These are phyloP conservation scores for Phycomyces nitens DNA, from an alignment of 192 early-diverging fungal species.

Conservation along the genomic window DNA sequence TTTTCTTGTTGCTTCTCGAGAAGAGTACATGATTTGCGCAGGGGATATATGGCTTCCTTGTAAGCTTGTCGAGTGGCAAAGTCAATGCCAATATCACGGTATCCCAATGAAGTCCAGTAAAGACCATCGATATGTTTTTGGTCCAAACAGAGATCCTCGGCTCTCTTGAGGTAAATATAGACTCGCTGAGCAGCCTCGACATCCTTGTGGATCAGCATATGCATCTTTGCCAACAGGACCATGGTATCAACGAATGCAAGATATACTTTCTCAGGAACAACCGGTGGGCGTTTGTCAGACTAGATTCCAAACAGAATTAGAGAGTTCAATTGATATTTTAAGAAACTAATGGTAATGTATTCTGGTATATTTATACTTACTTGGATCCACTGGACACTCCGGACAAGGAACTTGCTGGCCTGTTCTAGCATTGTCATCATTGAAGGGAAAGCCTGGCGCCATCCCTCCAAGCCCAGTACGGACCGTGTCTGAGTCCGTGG, in stretches of 20 bases:
- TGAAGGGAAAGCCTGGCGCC: no score
- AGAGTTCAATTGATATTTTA: background rate
- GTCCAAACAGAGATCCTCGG: constrained; percentile 28
- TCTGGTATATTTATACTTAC: no score
- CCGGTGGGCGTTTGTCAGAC: background rate
- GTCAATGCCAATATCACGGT: constrained; percentile 44
- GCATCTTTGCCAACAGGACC: constrained; percentile 24
- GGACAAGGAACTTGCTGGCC: no score
- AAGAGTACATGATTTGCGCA: constrained; percentile 34
- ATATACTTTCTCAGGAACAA: background rate
- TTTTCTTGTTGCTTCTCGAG: constrained; percentile 25
- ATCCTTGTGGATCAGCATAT: constrained; percentile 10
- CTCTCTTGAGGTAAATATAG: constrained; percentile 25
- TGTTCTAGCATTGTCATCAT: no score
- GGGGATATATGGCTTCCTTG: constrained; percentile 33
- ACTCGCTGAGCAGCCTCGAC: constrained; percentile 17
- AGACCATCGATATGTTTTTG: constrained; percentile 38
- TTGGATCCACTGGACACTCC: no score
- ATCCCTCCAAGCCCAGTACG: background rate
- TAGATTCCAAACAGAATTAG: background rate
- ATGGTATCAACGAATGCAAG: constrained; percentile 30
- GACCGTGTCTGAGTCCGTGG: constrained; percentile 4
- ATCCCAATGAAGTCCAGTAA: constrained; percentile 49
- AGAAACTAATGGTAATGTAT: no score
- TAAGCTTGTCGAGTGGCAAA: constrained; percentile 31